A percentile compares a stretch with the other conserved stretches of the same genome.
Evolutionary conservation across 441 rosid genomes (phyloP).

Genomic region (Melastoma candidum): DNA sequence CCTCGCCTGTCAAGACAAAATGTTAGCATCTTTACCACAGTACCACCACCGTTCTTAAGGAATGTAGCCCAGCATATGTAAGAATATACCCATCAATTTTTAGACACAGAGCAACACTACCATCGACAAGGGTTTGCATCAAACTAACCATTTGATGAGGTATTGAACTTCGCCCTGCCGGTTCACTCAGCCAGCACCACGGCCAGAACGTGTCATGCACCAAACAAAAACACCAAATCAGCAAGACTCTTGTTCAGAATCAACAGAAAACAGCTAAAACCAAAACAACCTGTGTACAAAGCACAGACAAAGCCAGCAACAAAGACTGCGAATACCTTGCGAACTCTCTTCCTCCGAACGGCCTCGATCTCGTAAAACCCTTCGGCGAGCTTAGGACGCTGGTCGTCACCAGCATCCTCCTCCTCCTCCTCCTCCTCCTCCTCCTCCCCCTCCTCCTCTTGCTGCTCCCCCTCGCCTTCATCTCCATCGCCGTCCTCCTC

Average conservation of each 20-base stretch:
- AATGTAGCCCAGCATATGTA: background rate
- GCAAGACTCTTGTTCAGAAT: background rate
- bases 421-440: conserved; percentile 11
- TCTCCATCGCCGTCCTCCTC: conserved; percentile 20
- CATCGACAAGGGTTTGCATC: background rate
- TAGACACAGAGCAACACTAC: background rate
- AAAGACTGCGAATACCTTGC: conserved; percentile 45
- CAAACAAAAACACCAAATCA: background rate
- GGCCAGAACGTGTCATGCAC: conserved; percentile 12
- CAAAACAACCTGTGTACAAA: no score
- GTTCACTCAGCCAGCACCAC: conserved; percentile 8
- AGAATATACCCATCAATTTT: background rate
- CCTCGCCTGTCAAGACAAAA: conserved; percentile 62
- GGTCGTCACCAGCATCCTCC: conserved; percentile 21
- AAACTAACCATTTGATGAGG: conserved; percentile 88
- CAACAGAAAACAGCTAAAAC: background rate
- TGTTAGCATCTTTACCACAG: background rate
- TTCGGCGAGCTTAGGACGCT: conserved; percentile 76
- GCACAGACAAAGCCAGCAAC: no score
- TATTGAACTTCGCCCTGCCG: conserved; percentile 88
- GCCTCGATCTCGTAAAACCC: conserved; percentile 96
- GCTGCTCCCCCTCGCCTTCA: conserved; percentile 25
- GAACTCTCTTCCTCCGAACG: conserved; percentile 82
- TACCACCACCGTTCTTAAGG: conserved; percentile 13
- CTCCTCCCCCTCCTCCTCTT: conserved; percentile 8